Evolutionary conservation across 345 rosid species (phyloP).

Genomic region (Angophora floribunda): DNA sequence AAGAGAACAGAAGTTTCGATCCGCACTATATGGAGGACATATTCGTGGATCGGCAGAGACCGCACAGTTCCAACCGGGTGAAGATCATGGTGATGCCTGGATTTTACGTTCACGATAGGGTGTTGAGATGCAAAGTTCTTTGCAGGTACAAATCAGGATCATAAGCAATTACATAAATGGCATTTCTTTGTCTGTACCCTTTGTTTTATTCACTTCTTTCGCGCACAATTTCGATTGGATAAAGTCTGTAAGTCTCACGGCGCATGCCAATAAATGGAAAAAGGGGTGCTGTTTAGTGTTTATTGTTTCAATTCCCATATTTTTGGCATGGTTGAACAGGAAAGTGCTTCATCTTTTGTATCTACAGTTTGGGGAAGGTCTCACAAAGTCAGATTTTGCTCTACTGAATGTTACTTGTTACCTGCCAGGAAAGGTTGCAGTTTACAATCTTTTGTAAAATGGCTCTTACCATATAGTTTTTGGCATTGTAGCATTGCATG

Average conservation of each 20-base stretch:
- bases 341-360: background rate
- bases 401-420: background rate
- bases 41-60: slow-evolving; percentile 48
- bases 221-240: background rate
- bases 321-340: background rate
- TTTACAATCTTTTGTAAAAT: background rate
- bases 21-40: slow-evolving; percentile 83
- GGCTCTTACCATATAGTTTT: background rate
- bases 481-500: background rate
- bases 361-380: background rate
- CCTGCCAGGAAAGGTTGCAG: background rate
- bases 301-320: background rate
- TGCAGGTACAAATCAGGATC: slow-evolving; percentile 60
- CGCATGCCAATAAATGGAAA: background rate
- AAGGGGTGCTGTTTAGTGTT: background rate
- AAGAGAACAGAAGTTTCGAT: slow-evolving; percentile 64
- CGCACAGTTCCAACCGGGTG: slow-evolving; percentile 35
- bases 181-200: background rate
- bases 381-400: background rate
- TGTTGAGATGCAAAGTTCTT: slow-evolving; percentile 86
- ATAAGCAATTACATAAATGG: background rate
- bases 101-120: slow-evolving; percentile 70
- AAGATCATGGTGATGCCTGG: slow-evolving; percentile 97
- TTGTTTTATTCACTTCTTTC: background rate
- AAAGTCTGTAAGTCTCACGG: background rate